These are phyloP conservation scores for Fraxinus sp. DNA, from an alignment of 305 asterid species.

Conservation along the genomic window DNA sequence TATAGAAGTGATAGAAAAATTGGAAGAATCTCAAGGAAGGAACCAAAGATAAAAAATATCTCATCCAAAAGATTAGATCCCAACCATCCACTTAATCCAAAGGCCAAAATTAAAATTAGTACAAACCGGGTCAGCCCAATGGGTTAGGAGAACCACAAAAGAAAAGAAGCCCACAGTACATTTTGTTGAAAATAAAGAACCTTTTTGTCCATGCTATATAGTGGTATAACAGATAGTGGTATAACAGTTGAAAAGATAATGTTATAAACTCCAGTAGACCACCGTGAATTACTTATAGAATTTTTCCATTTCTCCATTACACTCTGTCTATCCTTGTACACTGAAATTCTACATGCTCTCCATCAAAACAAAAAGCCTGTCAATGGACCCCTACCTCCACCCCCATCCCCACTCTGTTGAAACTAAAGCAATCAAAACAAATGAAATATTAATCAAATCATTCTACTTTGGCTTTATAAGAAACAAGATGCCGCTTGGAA, in stretches of 20 bases:
- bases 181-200: background rate
- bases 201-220: background rate
- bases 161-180: background rate
- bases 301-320: slow-evolving; percentile 35
- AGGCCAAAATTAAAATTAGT: no score
- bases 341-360: slow-evolving; percentile 26
- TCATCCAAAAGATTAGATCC: no score
- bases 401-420: slow-evolving; percentile 32
- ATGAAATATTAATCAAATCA: slow-evolving; percentile 27
- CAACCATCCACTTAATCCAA: no score
- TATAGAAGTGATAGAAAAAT: no score
- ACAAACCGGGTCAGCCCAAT: no score
- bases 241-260: background rate
- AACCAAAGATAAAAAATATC: no score
- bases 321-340: slow-evolving; percentile 28
- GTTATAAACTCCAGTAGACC: slow-evolving; percentile 12
- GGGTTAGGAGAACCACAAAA: no score
- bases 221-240: background rate
- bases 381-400: slow-evolving; percentile 4
- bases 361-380: slow-evolving; percentile 43
- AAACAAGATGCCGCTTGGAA: slow-evolving; percentile 24
- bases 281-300: background rate
- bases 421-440: slow-evolving; percentile 11
- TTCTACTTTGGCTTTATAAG: slow-evolving; percentile 42
- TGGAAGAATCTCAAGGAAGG: no score